Base-by-base conservation (phyloP, 2,329 filamentous ascomycete genomes). In the Beauveria medogensis region DNA sequence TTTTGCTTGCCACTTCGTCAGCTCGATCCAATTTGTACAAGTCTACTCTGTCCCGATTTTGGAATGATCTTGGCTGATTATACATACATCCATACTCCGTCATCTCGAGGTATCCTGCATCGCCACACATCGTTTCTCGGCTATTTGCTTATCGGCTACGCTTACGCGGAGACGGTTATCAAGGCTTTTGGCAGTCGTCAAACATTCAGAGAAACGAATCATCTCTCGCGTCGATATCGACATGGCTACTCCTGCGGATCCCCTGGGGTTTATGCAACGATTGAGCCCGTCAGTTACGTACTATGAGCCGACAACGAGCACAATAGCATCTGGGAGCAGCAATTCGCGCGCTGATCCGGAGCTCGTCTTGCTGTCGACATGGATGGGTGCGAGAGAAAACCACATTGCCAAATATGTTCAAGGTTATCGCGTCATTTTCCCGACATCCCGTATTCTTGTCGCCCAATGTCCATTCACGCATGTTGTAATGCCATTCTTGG, bases 361-460 rank as follows among this genome's bases (percentile, higher is more conserved):
- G 58, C 73, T 83, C 41, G 73, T 83, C 60, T 64, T 82, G 26
- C 54, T 83, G 41, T 74, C 77, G 41, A 71, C 75, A 8, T 83
- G 81, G 81, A 80, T 82, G 74, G 77, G 74, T 50, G 80, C 81
- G 10, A 73, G 68, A n/a, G 76, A 80, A 44, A 68, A 69, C 7
- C 79, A 83, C 66, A 77, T 83, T 50, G 74, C 74, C 64, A 83
- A 83, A 65, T 83, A 83, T 67, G 72, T 80, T 30, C 66, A 72
- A 4, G 70, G 72, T 28, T 77, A 82, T 67, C 78, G 77, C 63
- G 61, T 65, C 5, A 66, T 76, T 20, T 82, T 77, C 67, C 79
- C 80, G 1, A 67, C 68, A 5, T 72, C 80, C 4, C 68, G 70
- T 37, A 77, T 83, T 56, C 70, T 84, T 34, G 72, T 83, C 28